Evolutionary conservation across 2,329 filamentous ascomycete species (phyloP).

Genomic region (Pseudogymnoascus sp.): DNA sequence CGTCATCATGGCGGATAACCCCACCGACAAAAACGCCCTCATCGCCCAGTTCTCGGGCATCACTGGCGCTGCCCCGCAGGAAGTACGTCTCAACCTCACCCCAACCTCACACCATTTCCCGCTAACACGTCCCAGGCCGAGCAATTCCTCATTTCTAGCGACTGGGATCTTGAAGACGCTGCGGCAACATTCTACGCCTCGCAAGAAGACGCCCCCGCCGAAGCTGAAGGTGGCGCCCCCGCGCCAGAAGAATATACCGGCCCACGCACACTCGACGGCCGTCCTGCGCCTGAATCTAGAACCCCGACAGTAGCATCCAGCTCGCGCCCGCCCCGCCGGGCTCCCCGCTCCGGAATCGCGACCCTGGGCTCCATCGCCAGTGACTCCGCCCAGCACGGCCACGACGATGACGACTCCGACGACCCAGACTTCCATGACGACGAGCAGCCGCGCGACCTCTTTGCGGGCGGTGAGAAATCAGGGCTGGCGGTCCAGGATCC

Average conservation of each 20-base stretch:
- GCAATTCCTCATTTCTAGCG: conserved; percentile 57
- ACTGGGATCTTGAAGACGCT: conserved; percentile 62
- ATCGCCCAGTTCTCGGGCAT: conserved; percentile 50
- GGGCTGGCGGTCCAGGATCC: conserved; percentile 63
- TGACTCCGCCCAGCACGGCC: conserved; percentile 38
- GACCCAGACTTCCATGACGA: conserved; percentile 51
- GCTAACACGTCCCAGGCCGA: conserved; percentile 46
- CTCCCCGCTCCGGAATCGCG: conserved; percentile 44
- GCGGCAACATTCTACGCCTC: conserved; percentile 57
- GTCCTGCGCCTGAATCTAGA: conserved; percentile 46
- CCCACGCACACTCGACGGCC: conserved; percentile 57
- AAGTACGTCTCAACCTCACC: conserved; percentile 34
- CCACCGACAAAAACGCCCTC: conserved; percentile 34
- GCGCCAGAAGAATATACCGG: conserved; percentile 47
- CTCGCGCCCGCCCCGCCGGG: conserved; percentile 23
- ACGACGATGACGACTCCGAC: conserved; percentile 55
- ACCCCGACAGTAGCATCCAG: conserved; percentile 25
- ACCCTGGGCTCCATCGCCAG: conserved; percentile 49
- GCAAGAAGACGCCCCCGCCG: conserved; percentile 42
- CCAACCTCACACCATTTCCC: background rate
- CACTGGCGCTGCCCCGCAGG: conserved; percentile 44
- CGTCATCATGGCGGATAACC: conserved; percentile 31
- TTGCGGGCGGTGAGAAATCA: conserved; percentile 82
- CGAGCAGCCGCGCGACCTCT: conserved; percentile 61
- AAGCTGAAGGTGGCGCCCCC: conserved; percentile 36